Base-by-base conservation (phyloP, 495 filamentous ascomycete species). In the Penicillium simplicissimum region DNA sequence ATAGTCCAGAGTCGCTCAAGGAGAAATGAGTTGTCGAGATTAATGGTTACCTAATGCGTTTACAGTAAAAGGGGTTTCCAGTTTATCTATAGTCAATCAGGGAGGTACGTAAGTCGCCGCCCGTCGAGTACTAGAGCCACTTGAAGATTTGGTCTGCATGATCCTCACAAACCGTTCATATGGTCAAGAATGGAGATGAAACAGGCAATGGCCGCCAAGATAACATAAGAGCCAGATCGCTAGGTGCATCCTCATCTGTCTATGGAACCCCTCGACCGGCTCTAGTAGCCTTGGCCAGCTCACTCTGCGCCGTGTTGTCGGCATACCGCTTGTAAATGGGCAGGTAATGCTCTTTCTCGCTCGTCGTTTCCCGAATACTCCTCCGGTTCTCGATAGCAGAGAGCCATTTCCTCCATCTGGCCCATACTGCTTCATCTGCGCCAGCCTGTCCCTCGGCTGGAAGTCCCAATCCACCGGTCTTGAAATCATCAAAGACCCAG, bases 401-500 rank as follows among this genome's bases (percentile, higher is more conserved):
- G 28, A 82, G 60, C 87, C 86, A 92, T 56, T 68, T 75, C 56
- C 81, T 76, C 85, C 84, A 93, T 52, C 87, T 74, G 33, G 55
- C 66, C 88, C 87, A 91, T 21, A 79, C 68, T 55, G 66, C 65
- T 49, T 87, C 82, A 62, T 86, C 81, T 15, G 74, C 59, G 0
- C 80, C 82, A 21, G 76, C 80, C 59, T 71, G 38, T 53, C 81
- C 72, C 59, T 77, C 57, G 1, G 77, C 77, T 3, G 86, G 87
- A 37, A 91, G 77, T 0, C 83, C 82, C 21, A 85, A 59, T 0
- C 85, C 88, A 1, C 83, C 86, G 3, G 19, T 17, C 66, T 92
- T 91, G 61, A 86, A 90, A 57, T 89, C 78, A 69, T 91, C 87
- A 66, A 91, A 87, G 35, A 89, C 75, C 76, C 85, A 91, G 55